Evolutionary conservation across 495 filamentous ascomycete species (phyloP).

Genomic region (Penicillium salamii): DNA sequence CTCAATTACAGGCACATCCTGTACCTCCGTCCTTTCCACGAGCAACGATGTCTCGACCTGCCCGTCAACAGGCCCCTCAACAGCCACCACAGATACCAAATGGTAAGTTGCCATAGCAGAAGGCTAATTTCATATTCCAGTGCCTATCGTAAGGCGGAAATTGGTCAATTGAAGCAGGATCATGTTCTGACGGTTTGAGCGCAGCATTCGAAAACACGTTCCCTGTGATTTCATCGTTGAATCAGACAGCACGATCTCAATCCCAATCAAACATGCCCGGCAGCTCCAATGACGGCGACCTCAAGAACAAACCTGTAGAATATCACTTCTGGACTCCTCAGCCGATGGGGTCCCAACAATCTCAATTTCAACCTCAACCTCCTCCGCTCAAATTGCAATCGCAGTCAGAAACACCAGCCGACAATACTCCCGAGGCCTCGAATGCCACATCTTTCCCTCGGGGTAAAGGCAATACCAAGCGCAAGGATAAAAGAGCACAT

Average conservation of each 20-base stretch:
- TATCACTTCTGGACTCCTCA: not conserved
- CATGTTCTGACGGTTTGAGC: not conserved
- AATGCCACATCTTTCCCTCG: conserved; percentile 24
- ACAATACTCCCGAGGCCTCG: conserved; percentile 13
- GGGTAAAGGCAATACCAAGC: conserved; percentile 41
- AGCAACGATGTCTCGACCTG: conserved; percentile 40
- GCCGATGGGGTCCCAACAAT: not conserved
- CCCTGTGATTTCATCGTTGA: not conserved
- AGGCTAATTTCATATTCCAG: not conserved
- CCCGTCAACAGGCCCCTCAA: not conserved
- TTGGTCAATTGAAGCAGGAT: not conserved
- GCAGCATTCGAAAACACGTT: too few relatives aligned
- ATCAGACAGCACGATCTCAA: not conserved
- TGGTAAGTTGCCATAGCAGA: not conserved
- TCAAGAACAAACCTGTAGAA: not conserved
- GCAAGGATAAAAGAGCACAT: conserved; percentile 40
- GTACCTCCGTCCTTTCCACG: conserved; percentile 35
- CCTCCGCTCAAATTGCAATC: too few relatives aligned
- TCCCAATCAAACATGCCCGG: not conserved
- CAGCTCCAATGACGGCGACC: not conserved
- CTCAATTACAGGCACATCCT: conserved; percentile 38
- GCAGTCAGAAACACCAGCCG: conserved; percentile 13
- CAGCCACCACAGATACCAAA: not conserved
- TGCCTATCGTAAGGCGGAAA: not conserved
- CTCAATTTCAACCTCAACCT: too few relatives aligned